Evolutionary conservation across 352 stramenopile species (phyloP), one percentile per base, ranked within the genome.

Genomic region (Paralagenidium karlingii): DNA sequence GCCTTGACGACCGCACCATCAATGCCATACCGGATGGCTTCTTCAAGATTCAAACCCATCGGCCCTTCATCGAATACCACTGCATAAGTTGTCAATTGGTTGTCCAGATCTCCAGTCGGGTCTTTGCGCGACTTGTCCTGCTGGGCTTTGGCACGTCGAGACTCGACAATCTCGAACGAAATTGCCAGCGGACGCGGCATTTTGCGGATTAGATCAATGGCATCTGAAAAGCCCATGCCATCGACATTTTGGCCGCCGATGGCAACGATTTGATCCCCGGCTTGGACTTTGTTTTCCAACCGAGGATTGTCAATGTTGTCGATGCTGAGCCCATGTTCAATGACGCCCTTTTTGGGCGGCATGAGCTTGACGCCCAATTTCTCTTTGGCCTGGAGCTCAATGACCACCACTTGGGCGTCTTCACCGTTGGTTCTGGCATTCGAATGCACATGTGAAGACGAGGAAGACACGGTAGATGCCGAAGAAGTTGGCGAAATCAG

Each of bases 261-360:
- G 18, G 77, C 77, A 26, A 90, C 77, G 27, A 91, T 91, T 20
- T 86, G 43, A 53, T 91, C 77, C 28, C 77, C 74, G 0, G 74
- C 68, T 40, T 81, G 60, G 19, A 91, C 74, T 46, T 88, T 91
- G 52, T 76, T 71, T 34, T 86, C 71, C 38, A 91, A 49, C 40
- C 86, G 43, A 9, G 74, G 77, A 34, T 91, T 91, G 54, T 91
- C 80, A 25, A 91, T 85, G 45, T 85, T 91, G 41, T 91, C 77
- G 34, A 91, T 88, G 33, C 66, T 68, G 12, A 91, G 37, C n/a
- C 77, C 77, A 53, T 85, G 74, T 29, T 74, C 45, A 39, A 91
- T 88, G 33, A 90, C 77, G 34, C 74, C 77, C 33, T 75, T 58
- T 44, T 83, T 87, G 11, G 74, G 77, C 13, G 77, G 74, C 74